These are phyloP conservation scores for Leishmania lainsoni DNA, from an alignment of 208 protist species.

Conservation along the genomic window DNA sequence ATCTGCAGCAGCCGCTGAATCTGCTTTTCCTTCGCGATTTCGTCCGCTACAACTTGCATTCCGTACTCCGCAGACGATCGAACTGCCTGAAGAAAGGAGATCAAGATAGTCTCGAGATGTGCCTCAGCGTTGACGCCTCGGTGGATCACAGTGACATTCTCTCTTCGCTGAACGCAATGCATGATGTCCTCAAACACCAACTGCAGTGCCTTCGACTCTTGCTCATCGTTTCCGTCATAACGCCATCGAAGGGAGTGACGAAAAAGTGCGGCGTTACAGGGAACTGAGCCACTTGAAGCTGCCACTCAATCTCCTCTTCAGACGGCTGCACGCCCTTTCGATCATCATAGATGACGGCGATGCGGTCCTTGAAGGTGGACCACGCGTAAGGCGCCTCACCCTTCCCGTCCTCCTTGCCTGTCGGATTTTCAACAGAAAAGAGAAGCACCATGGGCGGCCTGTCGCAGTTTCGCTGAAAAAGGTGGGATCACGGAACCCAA, in stretches of 20 bases:
- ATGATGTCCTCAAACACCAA: slow-evolving; percentile 64
- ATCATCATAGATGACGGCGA: slow-evolving; percentile 31
- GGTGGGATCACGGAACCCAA: neutral
- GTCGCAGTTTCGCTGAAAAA: neutral
- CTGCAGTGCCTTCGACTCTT: slow-evolving; percentile 36
- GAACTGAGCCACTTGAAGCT: slow-evolving; percentile 21
- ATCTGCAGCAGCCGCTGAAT: slow-evolving; percentile 90
- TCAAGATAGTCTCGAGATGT: slow-evolving; percentile 70
- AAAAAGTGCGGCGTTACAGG: slow-evolving; percentile 57
- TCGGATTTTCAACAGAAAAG: slow-evolving; percentile 9
- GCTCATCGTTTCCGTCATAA: slow-evolving; percentile 49
- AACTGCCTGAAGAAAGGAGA: slow-evolving; percentile 59
- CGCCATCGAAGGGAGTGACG: slow-evolving; percentile 63
- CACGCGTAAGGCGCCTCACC: slow-evolving; percentile 21
- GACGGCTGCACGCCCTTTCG: slow-evolving; percentile 19
- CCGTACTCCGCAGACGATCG: slow-evolving; percentile 78
- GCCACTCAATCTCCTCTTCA: slow-evolving; percentile 23
- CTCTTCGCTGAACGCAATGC: slow-evolving; percentile 58
- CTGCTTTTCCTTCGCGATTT: slow-evolving; percentile 89
- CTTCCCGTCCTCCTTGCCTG: neutral
- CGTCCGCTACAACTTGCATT: slow-evolving; percentile 90
- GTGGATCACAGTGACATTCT: slow-evolving; percentile 87
- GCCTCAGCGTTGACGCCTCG: slow-evolving; percentile 59
- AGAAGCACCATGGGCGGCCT: slow-evolving; percentile 12
- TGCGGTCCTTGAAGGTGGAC: slow-evolving; percentile 33